Evolutionary conservation across 2,329 filamentous ascomycete species (phyloP).

Genomic region (Pseudocercospora cruenta): DNA sequence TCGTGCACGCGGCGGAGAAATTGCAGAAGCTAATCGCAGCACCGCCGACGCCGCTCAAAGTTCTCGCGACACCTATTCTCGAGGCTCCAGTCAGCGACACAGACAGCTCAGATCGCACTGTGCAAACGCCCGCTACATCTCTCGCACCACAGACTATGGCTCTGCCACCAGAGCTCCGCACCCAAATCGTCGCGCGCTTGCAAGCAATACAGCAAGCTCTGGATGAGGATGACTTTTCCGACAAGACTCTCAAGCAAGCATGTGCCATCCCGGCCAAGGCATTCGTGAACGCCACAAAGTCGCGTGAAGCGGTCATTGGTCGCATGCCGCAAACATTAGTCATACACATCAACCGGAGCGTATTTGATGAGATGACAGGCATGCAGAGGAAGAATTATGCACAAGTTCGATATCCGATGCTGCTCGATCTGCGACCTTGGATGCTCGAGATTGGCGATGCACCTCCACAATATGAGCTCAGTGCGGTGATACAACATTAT

Average conservation of each 20-base stretch:
- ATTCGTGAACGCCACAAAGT: conserved; percentile 79
- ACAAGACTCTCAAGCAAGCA: conserved; percentile 49
- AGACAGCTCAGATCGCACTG: conserved; percentile 14
- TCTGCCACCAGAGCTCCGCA: conserved; percentile 49
- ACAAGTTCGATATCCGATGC: conserved; percentile 73
- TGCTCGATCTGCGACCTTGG: conserved; percentile 81
- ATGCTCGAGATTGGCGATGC: conserved; percentile 59
- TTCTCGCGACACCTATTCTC: not conserved
- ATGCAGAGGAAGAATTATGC: conserved; percentile 82
- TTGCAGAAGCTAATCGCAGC: conserved; percentile 50
- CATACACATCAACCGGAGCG: conserved; percentile 87
- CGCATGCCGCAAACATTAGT: conserved; percentile 78
- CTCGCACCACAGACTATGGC: conserved; percentile 25
- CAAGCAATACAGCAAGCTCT: conserved; percentile 70
- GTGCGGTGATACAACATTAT: conserved; percentile 82
- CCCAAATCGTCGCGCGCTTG: conserved; percentile 58
- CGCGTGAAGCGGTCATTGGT: conserved; percentile 84
- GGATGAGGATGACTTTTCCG: conserved; percentile 78
- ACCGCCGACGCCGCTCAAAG: conserved; percentile 3
- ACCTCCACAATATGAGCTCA: conserved; percentile 21
- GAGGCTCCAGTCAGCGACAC: not conserved
- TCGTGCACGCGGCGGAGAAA: conserved; percentile 63
- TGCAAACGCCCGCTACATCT: conserved; percentile 20
- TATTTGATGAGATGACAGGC: conserved; percentile 84
- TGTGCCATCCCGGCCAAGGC: conserved; percentile 60